Base-by-base conservation (phyloP, 2,329 filamentous ascomycete genomes). In the Anisogramma anomala region DNA sequence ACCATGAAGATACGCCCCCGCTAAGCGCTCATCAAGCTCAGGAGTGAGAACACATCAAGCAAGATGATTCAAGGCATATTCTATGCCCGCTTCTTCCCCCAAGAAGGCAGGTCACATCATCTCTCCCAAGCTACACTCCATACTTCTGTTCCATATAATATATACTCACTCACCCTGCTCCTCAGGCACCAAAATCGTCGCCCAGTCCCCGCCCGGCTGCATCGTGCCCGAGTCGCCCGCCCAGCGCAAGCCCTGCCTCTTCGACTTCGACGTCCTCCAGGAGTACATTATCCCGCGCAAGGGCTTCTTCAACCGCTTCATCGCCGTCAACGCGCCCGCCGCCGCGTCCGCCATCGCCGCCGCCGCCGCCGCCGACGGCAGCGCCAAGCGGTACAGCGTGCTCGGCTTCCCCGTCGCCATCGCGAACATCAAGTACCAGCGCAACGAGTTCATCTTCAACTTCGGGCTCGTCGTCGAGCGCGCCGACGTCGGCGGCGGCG, bases 361-460 rank as follows among this genome's bases (percentile, higher is more conserved):
- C 0, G 72, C 77, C 41, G 69, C 69, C 51, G 75, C 75, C 49
- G 82, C 88, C 60, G 78, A 80, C 43, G 77, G 96, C 42, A 72
- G 96, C 25, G 86, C 79, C 41, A 81, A 82, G 51, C 75, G 75
- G 50, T 82, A 88, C 60, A 78, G 80, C 43, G 77, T 98, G 41
- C 72, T 98, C 25, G 86, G 88, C 13, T 86, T 87, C 53, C 91
- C 91, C 0, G 82, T 96, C 39, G 89, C 86, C 57, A 85, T 96
- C 56, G 77, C 82, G 38, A 76, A 87, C 49, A 73, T 79, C 41
- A 81, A 82, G 51, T 94, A 96, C 56, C 77, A 82, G 55, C 81
- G 91, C 44, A 94, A 94, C 62, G 85, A 94, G 61, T 96, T 95
- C 68, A 94, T 95, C 57, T 98, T 96, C 74, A 96, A 96, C 61